These are phyloP conservation scores for Nephromyces sp. DNA, from an alignment of 169 alveolate species.

Conservation along the genomic window DNA sequence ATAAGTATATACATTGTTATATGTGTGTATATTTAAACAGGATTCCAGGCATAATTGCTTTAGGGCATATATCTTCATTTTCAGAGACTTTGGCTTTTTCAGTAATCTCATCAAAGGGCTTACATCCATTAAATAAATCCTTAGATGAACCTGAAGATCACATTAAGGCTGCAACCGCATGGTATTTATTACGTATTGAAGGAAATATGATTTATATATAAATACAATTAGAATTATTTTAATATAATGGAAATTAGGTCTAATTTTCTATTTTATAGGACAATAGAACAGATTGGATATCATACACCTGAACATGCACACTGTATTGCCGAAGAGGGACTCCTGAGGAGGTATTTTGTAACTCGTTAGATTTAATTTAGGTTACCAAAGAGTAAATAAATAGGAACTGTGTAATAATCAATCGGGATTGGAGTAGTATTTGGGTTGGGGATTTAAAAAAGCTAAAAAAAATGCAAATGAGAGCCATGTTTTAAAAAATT, in stretches of 20 bases:
- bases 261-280: background rate
- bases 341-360: slow-evolving; percentile 55
- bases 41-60: slow-evolving; percentile 85
- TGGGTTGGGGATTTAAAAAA: background rate
- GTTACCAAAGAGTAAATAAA: too few species aligned
- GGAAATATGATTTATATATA: background rate
- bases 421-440: background rate
- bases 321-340: slow-evolving; percentile 83
- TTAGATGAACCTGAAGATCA: slow-evolving; percentile 82
- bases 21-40: slow-evolving; percentile 21
- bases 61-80: slow-evolving; percentile 83
- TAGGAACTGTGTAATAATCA: too few species aligned
- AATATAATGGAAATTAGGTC: background rate
- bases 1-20: background rate
- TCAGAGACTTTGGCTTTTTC: slow-evolving; percentile 85
- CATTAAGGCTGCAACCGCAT: slow-evolving; percentile 81
- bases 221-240: background rate
- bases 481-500: background rate
- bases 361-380: too few species aligned
- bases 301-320: slow-evolving; percentile 84
- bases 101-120: slow-evolving; percentile 81
- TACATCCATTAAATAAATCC: slow-evolving; percentile 83
- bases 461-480: background rate
- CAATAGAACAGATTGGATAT: slow-evolving; percentile 80
- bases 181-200: slow-evolving; percentile 41